A percentile compares a stretch with the other conserved stretches of the same genome.
Evolutionary conservation across 345 rosid genomes (phyloP).

Genomic region (Linum lewisii): DNA sequence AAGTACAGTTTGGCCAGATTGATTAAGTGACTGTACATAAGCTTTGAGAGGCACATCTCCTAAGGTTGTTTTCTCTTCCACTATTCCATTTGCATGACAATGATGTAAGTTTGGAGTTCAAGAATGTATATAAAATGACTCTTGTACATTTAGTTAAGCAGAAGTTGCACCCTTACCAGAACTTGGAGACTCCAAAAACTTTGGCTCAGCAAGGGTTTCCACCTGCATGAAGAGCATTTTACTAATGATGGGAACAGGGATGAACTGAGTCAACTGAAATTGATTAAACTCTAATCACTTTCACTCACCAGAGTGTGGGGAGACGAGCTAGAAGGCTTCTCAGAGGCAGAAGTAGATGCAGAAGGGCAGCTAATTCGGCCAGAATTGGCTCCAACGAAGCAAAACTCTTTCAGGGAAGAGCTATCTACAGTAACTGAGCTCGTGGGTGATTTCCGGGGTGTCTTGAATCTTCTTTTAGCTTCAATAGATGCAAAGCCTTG

Average conservation of each 20-base stretch:
- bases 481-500: slow-evolving; percentile 81
- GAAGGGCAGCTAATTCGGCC: slow-evolving; percentile 20
- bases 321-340: slow-evolving; percentile 13
- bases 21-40: slow-evolving; percentile 16
- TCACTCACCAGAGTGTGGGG: slow-evolving; percentile 32
- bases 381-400: slow-evolving; percentile 23
- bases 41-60: slow-evolving; percentile 18
- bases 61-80: slow-evolving; percentile 14
- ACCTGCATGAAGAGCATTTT: slow-evolving; percentile 28
- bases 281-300: slow-evolving; percentile 7
- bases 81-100: slow-evolving; percentile 15
- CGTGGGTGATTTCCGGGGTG: slow-evolving; percentile 48
- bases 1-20: neutral
- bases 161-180: slow-evolving; percentile 26
- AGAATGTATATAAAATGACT: neutral
- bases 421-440: slow-evolving; percentile 29
- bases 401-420: slow-evolving; percentile 22
- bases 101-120: slow-evolving; percentile 4
- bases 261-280: slow-evolving; percentile 10
- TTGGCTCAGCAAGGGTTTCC: slow-evolving; percentile 20
- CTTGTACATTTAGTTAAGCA: neutral
- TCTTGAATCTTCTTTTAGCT: slow-evolving; percentile 64
- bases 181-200: slow-evolving; percentile 18
- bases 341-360: slow-evolving; percentile 14
- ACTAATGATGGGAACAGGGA: slow-evolving; percentile 3